Evolutionary conservation across 2,329 filamentous ascomycete genomes (phyloP), one percentile per base, ranked within the genome.

Genomic region (Talaromyces sp.): DNA sequence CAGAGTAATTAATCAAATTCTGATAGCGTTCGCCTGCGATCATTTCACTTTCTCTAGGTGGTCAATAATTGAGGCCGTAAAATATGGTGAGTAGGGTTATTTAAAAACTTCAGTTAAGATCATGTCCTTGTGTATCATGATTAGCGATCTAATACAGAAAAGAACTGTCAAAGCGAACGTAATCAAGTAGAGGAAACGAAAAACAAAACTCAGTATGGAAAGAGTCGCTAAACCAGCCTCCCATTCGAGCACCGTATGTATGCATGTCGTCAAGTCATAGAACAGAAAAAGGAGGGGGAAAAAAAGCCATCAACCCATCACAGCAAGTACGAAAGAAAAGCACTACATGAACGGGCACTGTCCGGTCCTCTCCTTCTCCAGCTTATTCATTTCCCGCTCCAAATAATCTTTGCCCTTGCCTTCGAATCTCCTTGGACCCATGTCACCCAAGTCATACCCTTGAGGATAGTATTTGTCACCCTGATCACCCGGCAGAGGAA

Each of bases 401-500:
- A 80, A 75, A 66, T 85, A 80, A 21, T 82, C 79, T n/a, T 71
- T 61, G 0, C 86, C 86, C 66, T 80, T 80, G 1, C 82, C 82
- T 59, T 79, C 77, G 59, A 84, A 81, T 55, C 76, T 79, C 60
- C 73, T 77, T 0, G 89, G 90, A 0, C 89, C 89, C 18, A 91
- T 72, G 56, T 91, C 85, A 21, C 81, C 77, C 50, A 80, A 70
- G 40, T 72, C 65, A 66, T 81, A 83, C 8, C 84, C 84, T 58
- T 79, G 69, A 0, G 82, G 80, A 63, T 73, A 73, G 66, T 79
- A 83, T 65, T 76, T 80, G 37, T 78, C 72, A 3, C 75, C 77
- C 31, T 78, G 73, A 52, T 82, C 77, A 18, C 80, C 81, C 0
- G 83, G 82, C 16, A 83, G 66, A 25, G 79, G 76, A 21, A 75